Conservation (phyloP, 1,284 basidiomycete species). For the Hortiboletus rubellus region DNA sequence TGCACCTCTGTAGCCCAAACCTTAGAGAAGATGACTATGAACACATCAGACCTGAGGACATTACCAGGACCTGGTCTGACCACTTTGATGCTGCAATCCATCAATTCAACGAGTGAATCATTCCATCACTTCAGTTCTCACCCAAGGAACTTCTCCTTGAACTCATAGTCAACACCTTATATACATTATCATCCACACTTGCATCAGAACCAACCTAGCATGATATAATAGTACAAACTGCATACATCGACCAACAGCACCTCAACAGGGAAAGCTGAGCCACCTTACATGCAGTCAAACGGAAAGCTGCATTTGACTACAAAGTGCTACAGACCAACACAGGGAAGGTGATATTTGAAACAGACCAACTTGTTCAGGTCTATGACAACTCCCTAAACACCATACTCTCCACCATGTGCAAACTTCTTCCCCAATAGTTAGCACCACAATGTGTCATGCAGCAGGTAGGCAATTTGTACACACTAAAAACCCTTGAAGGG, state of each 20-base stretch:
- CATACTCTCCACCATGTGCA: not conserved
- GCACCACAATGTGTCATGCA: not conserved
- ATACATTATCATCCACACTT: not conserved
- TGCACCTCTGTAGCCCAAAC: constrained; percentile 33
- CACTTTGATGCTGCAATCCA: too few species aligned
- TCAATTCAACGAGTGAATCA: too few species aligned
- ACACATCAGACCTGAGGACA: too few species aligned
- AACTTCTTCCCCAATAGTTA: not conserved
- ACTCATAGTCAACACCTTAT: constrained; percentile 26
- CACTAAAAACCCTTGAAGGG: not conserved
- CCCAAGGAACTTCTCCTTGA: constrained; percentile 16
- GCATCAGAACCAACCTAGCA: not conserved
- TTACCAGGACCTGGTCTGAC: too few species aligned
- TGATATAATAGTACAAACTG: not conserved
- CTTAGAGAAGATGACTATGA: constrained; percentile 12
- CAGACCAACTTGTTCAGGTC: not conserved
- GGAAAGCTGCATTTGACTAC: not conserved
- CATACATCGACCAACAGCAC: not conserved
- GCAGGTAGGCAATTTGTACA: not conserved
- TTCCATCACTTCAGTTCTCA: too few species aligned
- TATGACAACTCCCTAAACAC: not conserved
- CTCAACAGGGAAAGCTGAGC: not conserved
- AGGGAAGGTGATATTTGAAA: not conserved
- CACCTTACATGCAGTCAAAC: not conserved
- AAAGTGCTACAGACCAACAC: not conserved